A percentile compares a stretch with the other conserved stretches of the same genome.
Evolutionary conservation across 169 alveolate species (phyloP).

Genomic region (Babesia caballi): DNA sequence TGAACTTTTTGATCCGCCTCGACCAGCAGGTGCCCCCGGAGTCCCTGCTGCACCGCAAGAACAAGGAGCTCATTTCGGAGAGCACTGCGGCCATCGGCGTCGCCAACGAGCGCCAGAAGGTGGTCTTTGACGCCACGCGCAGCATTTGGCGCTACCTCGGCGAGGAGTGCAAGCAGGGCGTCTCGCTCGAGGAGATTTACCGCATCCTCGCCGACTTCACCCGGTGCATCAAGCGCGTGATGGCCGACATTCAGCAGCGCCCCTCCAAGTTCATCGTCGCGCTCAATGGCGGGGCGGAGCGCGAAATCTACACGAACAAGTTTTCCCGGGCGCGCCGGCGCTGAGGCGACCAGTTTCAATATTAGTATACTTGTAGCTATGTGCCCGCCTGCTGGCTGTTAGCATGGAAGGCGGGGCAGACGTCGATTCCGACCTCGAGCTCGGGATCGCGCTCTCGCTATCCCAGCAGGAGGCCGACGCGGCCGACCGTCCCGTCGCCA

Average conservation of each 20-base stretch:
- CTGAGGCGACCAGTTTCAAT: background rate
- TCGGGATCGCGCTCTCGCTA: conserved; percentile 25
- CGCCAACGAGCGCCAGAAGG: conserved; percentile 4
- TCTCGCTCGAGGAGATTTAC: conserved; percentile 56
- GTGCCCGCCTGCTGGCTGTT: background rate
- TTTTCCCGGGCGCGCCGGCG: conserved; percentile 25
- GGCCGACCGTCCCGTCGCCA: background rate
- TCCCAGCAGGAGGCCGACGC: background rate
- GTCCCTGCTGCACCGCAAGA: background rate
- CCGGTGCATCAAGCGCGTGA: conserved; percentile 31
- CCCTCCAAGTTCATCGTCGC: conserved; percentile 61
- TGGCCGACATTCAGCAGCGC: conserved; percentile 31
- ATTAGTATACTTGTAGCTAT: background rate
- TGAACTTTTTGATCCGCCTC: conserved; percentile 19
- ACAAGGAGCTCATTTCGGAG: conserved; percentile 12
- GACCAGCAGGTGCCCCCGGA: background rate
- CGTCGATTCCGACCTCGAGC: conserved; percentile 37
- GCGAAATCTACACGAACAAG: conserved; percentile 13
- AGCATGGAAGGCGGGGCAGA: conserved; percentile 5
- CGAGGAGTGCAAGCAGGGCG: conserved; percentile 46
- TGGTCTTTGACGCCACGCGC: conserved; percentile 5
- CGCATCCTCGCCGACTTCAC: conserved; percentile 52
- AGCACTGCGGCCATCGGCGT: conserved; percentile 24
- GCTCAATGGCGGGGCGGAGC: conserved; percentile 37
- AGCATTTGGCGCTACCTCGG: conserved; percentile 56